Evolutionary conservation across 176 grass and related monocot species (phyloP).

Genomic region (Bothriochloa decipiens): DNA sequence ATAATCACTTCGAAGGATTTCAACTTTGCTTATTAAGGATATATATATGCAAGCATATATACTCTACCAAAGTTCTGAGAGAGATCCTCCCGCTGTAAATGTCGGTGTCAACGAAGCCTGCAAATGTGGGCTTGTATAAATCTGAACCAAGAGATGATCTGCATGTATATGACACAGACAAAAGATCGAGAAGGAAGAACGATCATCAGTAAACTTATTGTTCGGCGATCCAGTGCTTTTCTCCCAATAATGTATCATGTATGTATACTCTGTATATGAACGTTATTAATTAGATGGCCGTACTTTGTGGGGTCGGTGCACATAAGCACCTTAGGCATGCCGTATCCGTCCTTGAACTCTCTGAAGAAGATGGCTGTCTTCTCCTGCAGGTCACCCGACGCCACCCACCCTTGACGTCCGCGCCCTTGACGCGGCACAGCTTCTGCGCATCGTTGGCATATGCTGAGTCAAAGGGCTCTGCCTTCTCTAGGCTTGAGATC

Average conservation of each 20-base stretch:
- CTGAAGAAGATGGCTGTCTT: conserved; percentile 72
- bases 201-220: too few species aligned
- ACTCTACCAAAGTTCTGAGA: conserved; percentile 66
- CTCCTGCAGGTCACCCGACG: conserved; percentile 51
- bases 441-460: conserved; percentile 50
- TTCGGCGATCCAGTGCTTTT: too few species aligned
- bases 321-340: conserved; percentile 70
- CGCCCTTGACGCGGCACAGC: conserved; percentile 56
- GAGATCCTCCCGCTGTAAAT: conserved; percentile 55
- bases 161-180: too few species aligned
- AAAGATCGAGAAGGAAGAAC: too few species aligned
- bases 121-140: conserved; percentile 70
- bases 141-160: conserved; percentile 55
- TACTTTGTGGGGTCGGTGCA: conserved; percentile 74
- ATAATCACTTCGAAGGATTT: too few species aligned
- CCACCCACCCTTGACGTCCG: conserved; percentile 57
- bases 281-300: too few species aligned
- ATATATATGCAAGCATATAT: too few species aligned
- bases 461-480: conserved; percentile 56
- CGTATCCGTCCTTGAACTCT: conserved; percentile 38
- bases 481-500: conserved; percentile 58
- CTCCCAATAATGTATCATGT: too few species aligned
- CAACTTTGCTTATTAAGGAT: too few species aligned
- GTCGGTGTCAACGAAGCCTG: conserved; percentile 55
- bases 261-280: too few species aligned